Evolutionary conservation across 306 rosid genomes (phyloP).

Genomic region (Coriaria nepalensis): DNA sequence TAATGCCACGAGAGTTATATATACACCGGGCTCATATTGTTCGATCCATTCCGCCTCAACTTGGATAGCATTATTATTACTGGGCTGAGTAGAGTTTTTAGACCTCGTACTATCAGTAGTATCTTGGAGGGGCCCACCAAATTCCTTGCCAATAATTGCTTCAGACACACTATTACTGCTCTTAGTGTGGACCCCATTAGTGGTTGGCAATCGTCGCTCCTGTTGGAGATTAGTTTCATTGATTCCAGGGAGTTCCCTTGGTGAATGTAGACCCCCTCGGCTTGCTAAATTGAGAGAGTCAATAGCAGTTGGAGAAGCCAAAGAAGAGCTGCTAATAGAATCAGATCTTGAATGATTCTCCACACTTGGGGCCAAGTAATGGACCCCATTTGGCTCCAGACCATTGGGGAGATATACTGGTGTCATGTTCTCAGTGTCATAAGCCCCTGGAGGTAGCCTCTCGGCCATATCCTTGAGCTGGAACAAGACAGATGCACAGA

Average conservation of each 20-base stretch:
- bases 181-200: constrained; percentile 27
- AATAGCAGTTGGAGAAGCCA: constrained; percentile 39
- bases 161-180: constrained; percentile 33
- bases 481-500: constrained; percentile 2
- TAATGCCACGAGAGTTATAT: constrained; percentile 87
- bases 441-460: constrained; percentile 75
- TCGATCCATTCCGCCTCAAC: constrained; percentile 95
- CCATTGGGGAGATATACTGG: constrained; percentile 48
- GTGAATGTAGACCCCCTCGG: constrained; percentile 18
- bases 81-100: constrained; percentile 25
- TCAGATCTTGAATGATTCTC: constrained; percentile 47
- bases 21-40: constrained; percentile 95
- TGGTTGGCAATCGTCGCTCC: constrained; percentile 35
- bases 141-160: constrained; percentile 44
- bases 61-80: constrained; percentile 32
- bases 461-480: constrained; percentile 94
- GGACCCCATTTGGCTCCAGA: constrained; percentile 46
- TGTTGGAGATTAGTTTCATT: constrained; percentile 30
- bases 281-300: constrained; percentile 39
- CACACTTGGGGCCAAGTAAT: constrained; percentile 32
- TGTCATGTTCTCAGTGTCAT: constrained; percentile 49
- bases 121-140: constrained; percentile 39
- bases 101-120: constrained; percentile 39
- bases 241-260: constrained; percentile 30
- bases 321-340: constrained; percentile 49